These are phyloP conservation scores for Austroboletus novae-zelandiae DNA, from an alignment of 1,284 basidiomycete species.

Conservation along the genomic window DNA sequence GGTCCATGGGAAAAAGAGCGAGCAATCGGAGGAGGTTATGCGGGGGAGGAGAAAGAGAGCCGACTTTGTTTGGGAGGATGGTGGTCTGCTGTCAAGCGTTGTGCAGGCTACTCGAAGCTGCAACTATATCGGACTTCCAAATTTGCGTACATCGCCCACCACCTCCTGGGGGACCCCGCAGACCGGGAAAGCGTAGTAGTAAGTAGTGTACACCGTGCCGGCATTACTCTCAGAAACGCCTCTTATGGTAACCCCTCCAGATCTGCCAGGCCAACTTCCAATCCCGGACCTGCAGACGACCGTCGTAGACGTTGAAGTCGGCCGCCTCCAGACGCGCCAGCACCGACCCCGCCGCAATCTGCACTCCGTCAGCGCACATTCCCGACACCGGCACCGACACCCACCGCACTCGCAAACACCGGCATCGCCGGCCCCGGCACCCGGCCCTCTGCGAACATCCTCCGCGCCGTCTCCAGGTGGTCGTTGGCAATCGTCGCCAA, in stretches of 20 bases:
- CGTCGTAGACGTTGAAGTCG: conserved; percentile 83
- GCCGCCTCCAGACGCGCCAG: conserved; percentile 72
- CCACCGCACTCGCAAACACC: conserved; percentile 75
- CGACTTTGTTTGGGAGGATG: conserved; percentile 34
- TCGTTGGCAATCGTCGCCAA: conserved; percentile 91
- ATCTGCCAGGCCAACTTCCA: conserved; percentile 88
- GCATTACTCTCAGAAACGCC: conserved; percentile 46
- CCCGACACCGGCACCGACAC: conserved; percentile 30
- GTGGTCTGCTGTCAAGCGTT: conserved; percentile 35
- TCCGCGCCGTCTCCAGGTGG: conserved; percentile 81
- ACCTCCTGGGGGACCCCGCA: conserved; percentile 27
- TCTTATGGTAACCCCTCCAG: conserved; percentile 71
- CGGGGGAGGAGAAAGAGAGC: not conserved
- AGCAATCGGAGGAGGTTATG: conserved; percentile 4
- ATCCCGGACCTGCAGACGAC: conserved; percentile 67
- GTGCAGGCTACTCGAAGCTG: conserved; percentile 26
- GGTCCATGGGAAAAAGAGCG: conserved; percentile 43
- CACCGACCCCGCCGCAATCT: conserved; percentile 78
- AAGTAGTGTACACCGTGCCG: conserved; percentile 28
- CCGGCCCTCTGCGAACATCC: conserved; percentile 66
- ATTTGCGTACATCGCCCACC: conserved; percentile 29
- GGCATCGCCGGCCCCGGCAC: conserved; percentile 70
- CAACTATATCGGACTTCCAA: conserved; percentile 41
- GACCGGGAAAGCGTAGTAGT: conserved; percentile 16
- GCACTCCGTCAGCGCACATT: conserved; percentile 17